Conservation (phyloP, 1,284 basidiomycete genomes). For the Ceratobasidium sp. region DNA sequence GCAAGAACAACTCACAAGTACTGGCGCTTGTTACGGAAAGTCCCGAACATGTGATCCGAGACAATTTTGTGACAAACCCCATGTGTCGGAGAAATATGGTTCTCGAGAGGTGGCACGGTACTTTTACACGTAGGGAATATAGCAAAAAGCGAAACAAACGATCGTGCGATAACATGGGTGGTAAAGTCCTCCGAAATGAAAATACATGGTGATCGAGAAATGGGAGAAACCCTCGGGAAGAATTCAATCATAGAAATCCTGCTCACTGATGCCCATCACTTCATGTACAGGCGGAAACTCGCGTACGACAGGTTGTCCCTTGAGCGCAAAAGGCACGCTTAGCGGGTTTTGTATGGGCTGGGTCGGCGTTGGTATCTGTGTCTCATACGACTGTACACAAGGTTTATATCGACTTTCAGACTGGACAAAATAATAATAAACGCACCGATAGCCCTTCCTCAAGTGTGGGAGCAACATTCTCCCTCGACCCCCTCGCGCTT, state of each 20-base stretch:
- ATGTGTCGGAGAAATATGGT: slow-evolving; percentile 37
- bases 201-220: slow-evolving; percentile 29
- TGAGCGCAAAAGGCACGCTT: slow-evolving; percentile 26
- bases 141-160: slow-evolving; percentile 27
- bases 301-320: slow-evolving; percentile 36
- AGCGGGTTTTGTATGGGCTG: slow-evolving; percentile 44
- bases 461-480: slow-evolving; percentile 21
- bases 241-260: slow-evolving; percentile 39
- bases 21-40: slow-evolving; percentile 30
- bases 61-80: slow-evolving; percentile 28
- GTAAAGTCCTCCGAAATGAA: slow-evolving; percentile 41
- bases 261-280: slow-evolving; percentile 38
- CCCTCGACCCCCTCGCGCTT: slow-evolving; percentile 30
- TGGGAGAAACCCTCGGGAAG: slow-evolving; percentile 10
- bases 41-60: slow-evolving; percentile 21
- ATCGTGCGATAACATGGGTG: slow-evolving; percentile 42
- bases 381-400: slow-evolving; percentile 36
- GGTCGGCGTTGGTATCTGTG: slow-evolving; percentile 33
- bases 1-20: slow-evolving; percentile 1
- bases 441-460: slow-evolving; percentile 38
- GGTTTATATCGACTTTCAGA: slow-evolving; percentile 14
- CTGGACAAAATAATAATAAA: neutral
- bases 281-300: slow-evolving; percentile 44
- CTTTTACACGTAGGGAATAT: slow-evolving; percentile 41
- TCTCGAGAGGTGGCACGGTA: slow-evolving; percentile 38